These are phyloP conservation scores for Spizellomyces punctatus DNA, from an alignment of 192 early-diverging fungal genomes.

Conservation along the genomic window DNA sequence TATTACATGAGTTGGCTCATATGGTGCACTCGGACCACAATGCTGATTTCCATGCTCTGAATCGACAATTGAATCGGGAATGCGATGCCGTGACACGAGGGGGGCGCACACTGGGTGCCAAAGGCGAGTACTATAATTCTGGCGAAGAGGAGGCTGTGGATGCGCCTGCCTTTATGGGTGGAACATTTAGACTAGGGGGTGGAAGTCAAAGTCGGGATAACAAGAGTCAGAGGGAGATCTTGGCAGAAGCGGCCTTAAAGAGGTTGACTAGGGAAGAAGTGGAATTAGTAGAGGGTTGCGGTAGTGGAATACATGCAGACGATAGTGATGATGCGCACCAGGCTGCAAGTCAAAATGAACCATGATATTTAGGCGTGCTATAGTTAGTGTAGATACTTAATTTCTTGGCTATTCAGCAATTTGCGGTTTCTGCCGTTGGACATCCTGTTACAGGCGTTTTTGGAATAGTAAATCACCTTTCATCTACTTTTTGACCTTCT, in stretches of 20 bases:
- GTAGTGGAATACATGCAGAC: not conserved
- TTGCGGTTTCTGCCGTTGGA: not conserved
- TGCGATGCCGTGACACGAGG: conserved; percentile 52
- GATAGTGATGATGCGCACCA: not conserved
- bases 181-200: conserved; percentile 65
- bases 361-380: not conserved
- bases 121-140: conserved; percentile 32
- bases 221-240: conserved; percentile 45
- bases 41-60: conserved; percentile 70
- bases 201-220: conserved; percentile 3
- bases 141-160: conserved; percentile 38
- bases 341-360: not conserved
- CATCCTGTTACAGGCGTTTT: no score
- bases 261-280: conserved; percentile 68
- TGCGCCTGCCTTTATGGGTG: conserved; percentile 49
- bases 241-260: conserved; percentile 57
- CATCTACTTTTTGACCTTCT: not conserved
- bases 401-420: not conserved
- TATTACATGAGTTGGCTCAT: conserved; percentile 81
- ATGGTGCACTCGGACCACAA: conserved; percentile 68
- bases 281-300: conserved; percentile 64
- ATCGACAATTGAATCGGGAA: conserved; percentile 73
- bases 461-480: not conserved
- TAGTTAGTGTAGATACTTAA: not conserved
- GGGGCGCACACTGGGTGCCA: not conserved